Evolutionary conservation across 78 protist genomes (phyloP).

Genomic region (Acrasis kona): DNA sequence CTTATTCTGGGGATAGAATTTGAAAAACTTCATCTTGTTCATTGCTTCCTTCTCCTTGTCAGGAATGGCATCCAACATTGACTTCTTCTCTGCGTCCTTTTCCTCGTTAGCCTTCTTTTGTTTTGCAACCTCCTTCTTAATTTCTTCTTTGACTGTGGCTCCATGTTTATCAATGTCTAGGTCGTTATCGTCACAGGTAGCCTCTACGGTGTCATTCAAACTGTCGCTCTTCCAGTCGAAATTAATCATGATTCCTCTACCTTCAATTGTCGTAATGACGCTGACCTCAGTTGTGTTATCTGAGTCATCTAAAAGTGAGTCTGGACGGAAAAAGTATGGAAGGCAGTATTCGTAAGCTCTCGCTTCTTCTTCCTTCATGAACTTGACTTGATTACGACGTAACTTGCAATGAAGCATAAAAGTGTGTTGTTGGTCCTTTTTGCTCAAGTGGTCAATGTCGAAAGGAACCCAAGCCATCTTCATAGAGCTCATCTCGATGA

Average conservation of each 20-base stretch:
- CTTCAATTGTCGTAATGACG: not conserved
- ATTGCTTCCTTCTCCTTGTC: not conserved
- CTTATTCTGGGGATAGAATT: not conserved
- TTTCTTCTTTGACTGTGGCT: not conserved
- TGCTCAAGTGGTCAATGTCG: not conserved
- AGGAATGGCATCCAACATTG: not conserved
- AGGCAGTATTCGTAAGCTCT: not conserved
- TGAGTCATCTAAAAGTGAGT: not conserved
- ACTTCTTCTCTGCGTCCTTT: not conserved
- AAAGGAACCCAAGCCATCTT: constrained; percentile 1
- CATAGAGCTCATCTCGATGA: not conserved
- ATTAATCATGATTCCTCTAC: not conserved
- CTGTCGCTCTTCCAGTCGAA: not conserved
- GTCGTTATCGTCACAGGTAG: not conserved
- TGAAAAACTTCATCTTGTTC: not conserved
- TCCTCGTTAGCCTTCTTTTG: not conserved
- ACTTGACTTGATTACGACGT: not conserved
- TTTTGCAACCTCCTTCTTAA: not conserved
- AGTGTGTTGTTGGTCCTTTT: not conserved
- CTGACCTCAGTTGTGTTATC: not conserved
- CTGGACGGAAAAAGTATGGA: not conserved
- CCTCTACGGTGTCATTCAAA: not conserved
- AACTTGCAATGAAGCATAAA: not conserved
- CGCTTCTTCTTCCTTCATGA: not conserved
- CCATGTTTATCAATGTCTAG: not conserved